These are phyloP conservation scores for Tricholoma saponaceum DNA, from an alignment of 768 basidiomycete genomes.

Conservation along the genomic window DNA sequence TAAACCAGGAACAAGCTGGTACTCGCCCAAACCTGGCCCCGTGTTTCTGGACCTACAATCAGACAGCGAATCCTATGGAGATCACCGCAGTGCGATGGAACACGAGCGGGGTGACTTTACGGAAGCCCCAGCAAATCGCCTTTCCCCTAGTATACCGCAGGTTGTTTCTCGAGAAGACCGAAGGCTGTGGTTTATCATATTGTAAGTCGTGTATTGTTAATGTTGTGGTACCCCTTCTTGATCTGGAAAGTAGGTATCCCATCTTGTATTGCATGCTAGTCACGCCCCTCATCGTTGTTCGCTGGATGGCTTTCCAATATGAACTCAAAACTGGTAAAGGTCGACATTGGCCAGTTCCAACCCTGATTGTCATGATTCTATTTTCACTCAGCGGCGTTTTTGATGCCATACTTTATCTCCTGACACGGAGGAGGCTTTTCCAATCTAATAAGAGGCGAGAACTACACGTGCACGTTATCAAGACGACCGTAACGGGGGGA, in stretches of 20 bases:
- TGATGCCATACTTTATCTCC: not conserved
- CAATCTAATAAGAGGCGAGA: not conserved
- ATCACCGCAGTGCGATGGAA: not conserved
- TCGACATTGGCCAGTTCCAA: not conserved
- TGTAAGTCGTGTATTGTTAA: not conserved
- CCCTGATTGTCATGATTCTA: not conserved
- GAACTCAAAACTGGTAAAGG: too few relatives aligned
- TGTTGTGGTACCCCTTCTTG: not conserved
- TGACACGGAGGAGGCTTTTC: not conserved
- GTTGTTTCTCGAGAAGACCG: not conserved
- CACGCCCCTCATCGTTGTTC: not conserved
- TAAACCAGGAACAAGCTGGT: not conserved
- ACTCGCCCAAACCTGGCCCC: not conserved
- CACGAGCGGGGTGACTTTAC: not conserved
- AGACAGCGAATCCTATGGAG: not conserved
- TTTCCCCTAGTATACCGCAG: not conserved
- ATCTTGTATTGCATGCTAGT: not conserved
- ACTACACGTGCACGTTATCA: not conserved
- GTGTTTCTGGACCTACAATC: not conserved
- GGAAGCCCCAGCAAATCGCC: not conserved
- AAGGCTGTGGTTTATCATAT: not conserved
- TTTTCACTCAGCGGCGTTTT: not conserved
- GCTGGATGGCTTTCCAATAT: not conserved
- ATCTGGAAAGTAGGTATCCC: not conserved
- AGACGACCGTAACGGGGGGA: too few relatives aligned